Conservation (phyloP, 176 grass and related monocot genomes). For the Bonia amplexicaulis region DNA sequence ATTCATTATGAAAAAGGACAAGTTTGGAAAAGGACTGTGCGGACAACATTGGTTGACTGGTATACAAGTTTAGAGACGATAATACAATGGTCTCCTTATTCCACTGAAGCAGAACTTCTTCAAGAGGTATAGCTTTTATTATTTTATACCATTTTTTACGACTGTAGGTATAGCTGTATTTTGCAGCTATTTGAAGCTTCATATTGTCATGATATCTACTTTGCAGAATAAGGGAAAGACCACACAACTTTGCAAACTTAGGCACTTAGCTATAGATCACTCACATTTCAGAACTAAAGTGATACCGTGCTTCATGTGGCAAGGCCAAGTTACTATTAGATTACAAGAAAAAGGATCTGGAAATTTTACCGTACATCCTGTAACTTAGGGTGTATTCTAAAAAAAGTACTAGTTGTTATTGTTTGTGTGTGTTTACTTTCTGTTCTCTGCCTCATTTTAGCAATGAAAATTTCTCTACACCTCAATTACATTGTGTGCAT, state of each 20-base stretch:
- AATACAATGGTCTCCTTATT: constrained; percentile 82
- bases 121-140: constrained; percentile 56
- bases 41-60: constrained; percentile 64
- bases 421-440: no score
- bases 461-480: not conserved
- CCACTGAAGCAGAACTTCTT: constrained; percentile 82
- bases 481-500: not conserved
- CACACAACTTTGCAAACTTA: no score
- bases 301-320: no score
- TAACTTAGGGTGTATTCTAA: no score
- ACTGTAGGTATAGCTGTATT: not conserved
- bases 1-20: constrained; percentile 81
- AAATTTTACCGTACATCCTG: no score
- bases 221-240: not conserved
- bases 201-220: not conserved
- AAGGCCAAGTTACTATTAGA: no score
- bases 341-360: no score
- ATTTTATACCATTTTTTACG: not conserved
- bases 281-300: not conserved
- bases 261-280: no score
- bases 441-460: not conserved
- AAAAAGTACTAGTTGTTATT: no score
- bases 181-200: not conserved
- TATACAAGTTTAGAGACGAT: constrained; percentile 69
- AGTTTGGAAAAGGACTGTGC: constrained; percentile 57